Evolutionary conservation across 768 basidiomycete genomes (phyloP).

Genomic region (Melanogaster broomeanus): DNA sequence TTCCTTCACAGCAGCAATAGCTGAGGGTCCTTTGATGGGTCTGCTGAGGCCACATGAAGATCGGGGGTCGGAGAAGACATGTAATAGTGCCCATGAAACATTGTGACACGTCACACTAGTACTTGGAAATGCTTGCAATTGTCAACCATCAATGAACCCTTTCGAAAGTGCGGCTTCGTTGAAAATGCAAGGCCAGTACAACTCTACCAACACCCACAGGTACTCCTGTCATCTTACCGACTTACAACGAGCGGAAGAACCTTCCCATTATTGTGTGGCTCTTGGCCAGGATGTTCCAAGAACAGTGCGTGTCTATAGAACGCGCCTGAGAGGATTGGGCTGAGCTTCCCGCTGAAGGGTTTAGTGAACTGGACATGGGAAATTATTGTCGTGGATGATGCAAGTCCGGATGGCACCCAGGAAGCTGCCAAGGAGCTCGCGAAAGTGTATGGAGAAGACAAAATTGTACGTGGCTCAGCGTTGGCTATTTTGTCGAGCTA

Average conservation of each 20-base stretch:
- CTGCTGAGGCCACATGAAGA: conserved; percentile 1
- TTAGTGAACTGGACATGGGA: conserved; percentile 81
- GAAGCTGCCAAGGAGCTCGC: conserved; percentile 82
- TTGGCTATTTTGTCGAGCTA: not conserved
- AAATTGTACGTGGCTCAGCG: conserved; percentile 54
- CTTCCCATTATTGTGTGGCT: conserved; percentile 88
- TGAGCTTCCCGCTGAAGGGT: conserved; percentile 15
- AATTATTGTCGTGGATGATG: conserved; percentile 89
- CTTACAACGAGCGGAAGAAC: conserved; percentile 93
- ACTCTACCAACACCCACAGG: conserved; percentile 58
- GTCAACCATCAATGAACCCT: conserved; percentile 53
- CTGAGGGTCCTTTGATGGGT: conserved; percentile 15
- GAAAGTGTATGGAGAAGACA: conserved; percentile 80
- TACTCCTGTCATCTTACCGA: conserved; percentile 93
- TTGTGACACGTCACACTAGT: conserved; percentile 21
- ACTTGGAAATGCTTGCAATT: not conserved
- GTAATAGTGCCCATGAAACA: no score
- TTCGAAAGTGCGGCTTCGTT: conserved; percentile 57
- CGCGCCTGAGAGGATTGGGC: not conserved
- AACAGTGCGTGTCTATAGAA: conserved; percentile 56
- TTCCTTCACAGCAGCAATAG: conserved; percentile 23
- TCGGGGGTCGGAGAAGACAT: conserved; percentile 15
- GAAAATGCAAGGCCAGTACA: conserved; percentile 60
- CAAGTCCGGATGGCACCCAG: conserved; percentile 90
- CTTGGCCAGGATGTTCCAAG: conserved; percentile 71